Evolutionary conservation across 805 yeast genomes (phyloP).

Genomic region (Ogataea pignaliae): DNA sequence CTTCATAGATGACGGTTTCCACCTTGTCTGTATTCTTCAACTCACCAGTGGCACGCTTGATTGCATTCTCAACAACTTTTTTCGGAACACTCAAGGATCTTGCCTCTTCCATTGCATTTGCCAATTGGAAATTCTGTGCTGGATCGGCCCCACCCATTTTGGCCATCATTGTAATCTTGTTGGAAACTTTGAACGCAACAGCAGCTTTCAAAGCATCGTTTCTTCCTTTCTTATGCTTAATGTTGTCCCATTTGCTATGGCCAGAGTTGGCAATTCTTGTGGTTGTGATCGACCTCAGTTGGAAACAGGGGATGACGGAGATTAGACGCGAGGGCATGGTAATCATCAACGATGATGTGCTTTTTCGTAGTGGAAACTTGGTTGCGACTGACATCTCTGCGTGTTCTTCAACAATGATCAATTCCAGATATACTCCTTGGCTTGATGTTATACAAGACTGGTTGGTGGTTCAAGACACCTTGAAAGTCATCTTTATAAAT

Average conservation of each 20-base stretch:
- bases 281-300: conserved; percentile 5
- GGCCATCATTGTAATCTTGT: conserved; percentile 71
- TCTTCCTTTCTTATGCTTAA: conserved; percentile 89
- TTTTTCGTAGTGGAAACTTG: no score
- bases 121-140: conserved; percentile 52
- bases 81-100: conserved; percentile 72
- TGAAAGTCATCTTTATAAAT: no score
- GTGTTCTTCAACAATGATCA: no score
- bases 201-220: conserved; percentile 78
- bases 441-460: no score
- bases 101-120: conserved; percentile 75
- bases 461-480: no score
- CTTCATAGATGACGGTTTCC: conserved; percentile 72
- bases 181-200: conserved; percentile 65
- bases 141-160: conserved; percentile 70
- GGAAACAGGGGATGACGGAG: no score
- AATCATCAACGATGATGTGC: no score
- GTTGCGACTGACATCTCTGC: no score
- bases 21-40: conserved; percentile 39
- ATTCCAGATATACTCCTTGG: no score
- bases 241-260: conserved; percentile 93
- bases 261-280: conserved; percentile 46
- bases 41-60: conserved; percentile 78
- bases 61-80: conserved; percentile 81
- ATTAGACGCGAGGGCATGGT: no score